Base-by-base conservation (phyloP, 148 eudicot genomes). In the Amaranthus cruentus region DNA sequence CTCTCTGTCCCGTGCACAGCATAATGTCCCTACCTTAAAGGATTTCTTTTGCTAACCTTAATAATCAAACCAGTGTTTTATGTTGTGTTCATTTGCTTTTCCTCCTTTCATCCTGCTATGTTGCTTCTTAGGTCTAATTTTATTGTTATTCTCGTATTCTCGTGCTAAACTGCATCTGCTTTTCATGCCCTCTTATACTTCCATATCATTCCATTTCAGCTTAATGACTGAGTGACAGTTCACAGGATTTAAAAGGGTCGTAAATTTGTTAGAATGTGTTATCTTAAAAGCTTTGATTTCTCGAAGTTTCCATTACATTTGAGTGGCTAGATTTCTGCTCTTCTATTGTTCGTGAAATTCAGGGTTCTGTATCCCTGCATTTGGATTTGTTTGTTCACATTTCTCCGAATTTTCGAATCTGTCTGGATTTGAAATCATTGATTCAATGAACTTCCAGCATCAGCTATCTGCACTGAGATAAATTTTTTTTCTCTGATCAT, bases 161-260 rank as follows among this genome's bases (percentile, higher is more conserved):
- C 38, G 38, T 28, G 38, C 5, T 43, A 79, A 69, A 73, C 55
- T 65, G 62, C 62, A 71, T 13, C 79, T 71, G 74, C 44, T 62
- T 68, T 72, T 78, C 59, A 28, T 73, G 69, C 51, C 79, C 56
- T 75, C 68, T 65, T 54, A 52, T 55, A 61, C 78, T 79, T 74
- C 82, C 71, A 61, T 13, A 64, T 62, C 56, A 43, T 60, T 70
- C 48, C 18, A 49, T 64, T n/a, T 77, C 63, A 50, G 76, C 60
- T 53, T 59, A 67, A 73, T 55, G 5, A 42, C 62, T 68, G 72
- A 64, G 59, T 47, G 62, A 10, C 47, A 53, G 8, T 4, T 50
- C 63, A 59, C 38, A 44, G 18, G 47, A n/a, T 42, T 61, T 49
- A 70, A 70, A 28, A 28, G 38, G 75, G 59, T 51, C 13, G 43